Percentiles rank a stretch among this genome's conserved stretches.
These are phyloP conservation scores for Fusarium sp. DNA, from an alignment of 2,329 filamentous ascomycete species.

Conservation along the genomic window DNA sequence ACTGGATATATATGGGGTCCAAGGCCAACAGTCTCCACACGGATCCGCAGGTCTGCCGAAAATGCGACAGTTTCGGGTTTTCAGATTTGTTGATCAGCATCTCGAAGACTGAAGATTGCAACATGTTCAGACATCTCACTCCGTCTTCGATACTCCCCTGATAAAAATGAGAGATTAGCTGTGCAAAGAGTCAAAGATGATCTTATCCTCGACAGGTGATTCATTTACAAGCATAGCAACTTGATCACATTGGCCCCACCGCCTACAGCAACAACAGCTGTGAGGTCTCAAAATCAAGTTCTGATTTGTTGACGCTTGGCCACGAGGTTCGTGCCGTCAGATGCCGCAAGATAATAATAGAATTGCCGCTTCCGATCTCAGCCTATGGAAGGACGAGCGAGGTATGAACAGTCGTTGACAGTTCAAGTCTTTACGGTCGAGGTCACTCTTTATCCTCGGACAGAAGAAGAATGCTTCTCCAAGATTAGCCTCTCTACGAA, in stretches of 20 bases:
- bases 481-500: not conserved
- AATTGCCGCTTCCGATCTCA: slow-evolving; percentile 20
- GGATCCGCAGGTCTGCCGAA: slow-evolving; percentile 31
- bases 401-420: not conserved
- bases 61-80: slow-evolving; percentile 23
- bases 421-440: slow-evolving; percentile 4
- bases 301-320: slow-evolving; percentile 25
- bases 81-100: slow-evolving; percentile 37
- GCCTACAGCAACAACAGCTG: slow-evolving; percentile 12
- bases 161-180: not conserved
- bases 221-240: not conserved
- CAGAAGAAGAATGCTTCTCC: not conserved
- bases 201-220: not conserved
- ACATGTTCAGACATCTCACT: slow-evolving; percentile 25
- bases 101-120: slow-evolving; percentile 29
- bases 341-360: slow-evolving; percentile 38
- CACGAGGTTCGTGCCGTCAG: slow-evolving; percentile 24
- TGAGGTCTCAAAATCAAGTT: slow-evolving; percentile 1
- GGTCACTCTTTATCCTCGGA: not conserved
- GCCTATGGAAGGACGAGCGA: slow-evolving; percentile 2
- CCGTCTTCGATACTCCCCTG: slow-evolving; percentile 4
- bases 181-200: not conserved
- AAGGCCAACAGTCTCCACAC: slow-evolving; percentile 28
- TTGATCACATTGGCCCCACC: slow-evolving; percentile 20
- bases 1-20: slow-evolving; percentile 17